A percentile compares a stretch with the other conserved stretches of the same genome.
Conservation (phyloP, 1,284 basidiomycete species). For the Termitomyces sp. region DNA sequence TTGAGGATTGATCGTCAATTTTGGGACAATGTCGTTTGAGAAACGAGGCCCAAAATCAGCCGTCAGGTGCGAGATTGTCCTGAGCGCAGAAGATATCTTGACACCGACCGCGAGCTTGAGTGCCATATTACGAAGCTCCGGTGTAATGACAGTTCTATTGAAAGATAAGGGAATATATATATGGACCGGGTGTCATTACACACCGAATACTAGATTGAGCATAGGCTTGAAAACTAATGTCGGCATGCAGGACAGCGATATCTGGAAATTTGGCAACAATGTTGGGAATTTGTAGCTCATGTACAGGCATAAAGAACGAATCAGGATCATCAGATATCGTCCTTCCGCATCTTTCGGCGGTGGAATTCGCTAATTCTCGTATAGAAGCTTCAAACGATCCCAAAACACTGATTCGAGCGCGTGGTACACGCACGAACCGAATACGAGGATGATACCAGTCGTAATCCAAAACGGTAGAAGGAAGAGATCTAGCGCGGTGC, state of each 20-base stretch:
- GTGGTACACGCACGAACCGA: slow-evolving; percentile 37
- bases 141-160: slow-evolving; percentile 38
- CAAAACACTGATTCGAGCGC: slow-evolving; percentile 28
- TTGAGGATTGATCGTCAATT: slow-evolving; percentile 33
- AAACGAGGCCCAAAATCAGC: slow-evolving; percentile 50
- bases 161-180: background rate
- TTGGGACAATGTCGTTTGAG: slow-evolving; percentile 40
- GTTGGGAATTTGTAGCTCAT: slow-evolving; percentile 43
- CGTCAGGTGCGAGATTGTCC: slow-evolving; percentile 51
- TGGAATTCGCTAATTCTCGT: slow-evolving; percentile 25
- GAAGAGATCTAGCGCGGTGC: slow-evolving; percentile 43
- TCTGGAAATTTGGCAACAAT: slow-evolving; percentile 35
- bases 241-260: slow-evolving; percentile 32
- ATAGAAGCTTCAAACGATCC: slow-evolving; percentile 38
- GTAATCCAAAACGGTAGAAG: slow-evolving; percentile 27
- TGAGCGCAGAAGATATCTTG: slow-evolving; percentile 46
- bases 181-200: slow-evolving; percentile 7
- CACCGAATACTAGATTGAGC: slow-evolving; percentile 49
- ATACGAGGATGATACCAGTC: slow-evolving; percentile 47
- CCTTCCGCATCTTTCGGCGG: slow-evolving; percentile 18
- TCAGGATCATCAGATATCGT: background rate
- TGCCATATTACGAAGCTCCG: slow-evolving; percentile 35
- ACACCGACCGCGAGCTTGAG: slow-evolving; percentile 47
- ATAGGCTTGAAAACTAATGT: slow-evolving; percentile 33
- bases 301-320: slow-evolving; percentile 40